Conservation (phyloP, 2,329 filamentous ascomycete genomes). For the Beauveria asiatica region DNA sequence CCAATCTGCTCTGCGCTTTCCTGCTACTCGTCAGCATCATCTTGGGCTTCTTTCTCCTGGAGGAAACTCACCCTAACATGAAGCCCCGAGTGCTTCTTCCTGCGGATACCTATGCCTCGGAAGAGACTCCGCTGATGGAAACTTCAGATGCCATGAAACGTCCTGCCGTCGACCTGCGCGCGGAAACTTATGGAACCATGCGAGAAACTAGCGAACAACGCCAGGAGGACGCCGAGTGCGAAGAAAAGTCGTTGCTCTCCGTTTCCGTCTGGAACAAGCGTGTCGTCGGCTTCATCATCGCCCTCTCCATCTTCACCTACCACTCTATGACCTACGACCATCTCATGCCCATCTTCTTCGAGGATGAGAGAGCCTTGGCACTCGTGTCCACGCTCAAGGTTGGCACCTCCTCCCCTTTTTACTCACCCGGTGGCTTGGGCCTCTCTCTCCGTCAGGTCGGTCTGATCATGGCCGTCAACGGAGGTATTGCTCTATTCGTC, state of each 20-base stretch:
- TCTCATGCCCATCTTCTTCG: conserved; percentile 84
- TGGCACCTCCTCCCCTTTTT: conserved; percentile 35
- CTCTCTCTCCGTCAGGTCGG: conserved; percentile 55
- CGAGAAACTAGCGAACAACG: conserved; percentile 37
- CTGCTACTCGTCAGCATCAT: conserved; percentile 73
- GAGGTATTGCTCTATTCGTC: conserved; percentile 49
- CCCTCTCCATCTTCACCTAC: conserved; percentile 84
- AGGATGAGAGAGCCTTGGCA: conserved; percentile 53
- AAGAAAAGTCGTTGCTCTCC: conserved; percentile 26
- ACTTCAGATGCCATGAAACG: conserved; percentile 67
- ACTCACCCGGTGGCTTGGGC: conserved; percentile 54
- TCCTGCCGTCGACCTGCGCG: conserved; percentile 62
- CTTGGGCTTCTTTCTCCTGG: conserved; percentile 69
- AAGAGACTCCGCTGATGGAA: conserved; percentile 66
- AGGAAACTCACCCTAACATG: conserved; percentile 85
- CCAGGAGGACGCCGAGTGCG: conserved; percentile 27
- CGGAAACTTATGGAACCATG: conserved; percentile 76
- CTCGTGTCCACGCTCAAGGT: conserved; percentile 27
- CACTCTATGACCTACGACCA: conserved; percentile 95
- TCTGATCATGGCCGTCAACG: conserved; percentile 51
- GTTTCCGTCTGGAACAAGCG: conserved; percentile 45
- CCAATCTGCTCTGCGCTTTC: conserved; percentile 74
- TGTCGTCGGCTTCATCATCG: conserved; percentile 69
- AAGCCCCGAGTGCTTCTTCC: conserved; percentile 44
- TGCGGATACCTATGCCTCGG: conserved; percentile 43